phyloP scores from a whole-genome alignment of 371 early-diverging fungal genomes.

The Cladochytrium tenue region DNA sequence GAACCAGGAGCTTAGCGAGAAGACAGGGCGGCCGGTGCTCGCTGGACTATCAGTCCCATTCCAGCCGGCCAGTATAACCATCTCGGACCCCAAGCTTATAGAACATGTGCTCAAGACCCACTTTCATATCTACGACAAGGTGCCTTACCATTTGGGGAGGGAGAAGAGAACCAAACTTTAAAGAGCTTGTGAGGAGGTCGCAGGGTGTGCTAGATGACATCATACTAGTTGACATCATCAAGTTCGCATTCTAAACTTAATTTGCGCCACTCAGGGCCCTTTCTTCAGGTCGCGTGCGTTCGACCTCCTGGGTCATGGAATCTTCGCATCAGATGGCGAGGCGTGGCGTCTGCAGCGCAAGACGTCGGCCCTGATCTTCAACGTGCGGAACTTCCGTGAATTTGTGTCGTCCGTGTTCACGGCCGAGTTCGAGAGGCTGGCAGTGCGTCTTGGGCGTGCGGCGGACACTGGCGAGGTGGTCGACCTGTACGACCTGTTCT shows the following conservation, averaged over 20 bases:
- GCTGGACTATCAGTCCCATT: too few relatives aligned
- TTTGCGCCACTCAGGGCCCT: conserved; percentile 29
- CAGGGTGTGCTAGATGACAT: too few relatives aligned
- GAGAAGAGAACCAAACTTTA: neutral
- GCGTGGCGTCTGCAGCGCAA: conserved; percentile 70
- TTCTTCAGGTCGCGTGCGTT: conserved; percentile 35
- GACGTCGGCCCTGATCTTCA: conserved; percentile 68
- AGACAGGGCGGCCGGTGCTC: too few relatives aligned
- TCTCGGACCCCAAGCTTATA: conserved; percentile 29
- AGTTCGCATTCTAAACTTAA: too few relatives aligned
- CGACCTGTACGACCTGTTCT: conserved; percentile 50
- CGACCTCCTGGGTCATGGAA: too few relatives aligned
- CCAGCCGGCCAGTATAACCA: too few relatives aligned
- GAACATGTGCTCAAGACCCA: conserved; percentile 31
- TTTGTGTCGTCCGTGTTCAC: conserved; percentile 42
- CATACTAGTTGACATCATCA: too few relatives aligned
- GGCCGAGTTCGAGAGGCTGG: conserved; percentile 10
- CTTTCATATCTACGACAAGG: conserved; percentile 40
- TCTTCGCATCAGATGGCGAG: conserved; percentile 68
- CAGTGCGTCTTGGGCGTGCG: conserved; percentile 2
- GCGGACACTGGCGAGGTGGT: too few relatives aligned
- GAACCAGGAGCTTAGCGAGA: too few relatives aligned
- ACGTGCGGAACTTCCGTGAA: conserved; percentile 68
- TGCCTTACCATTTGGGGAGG: conserved; percentile 27
- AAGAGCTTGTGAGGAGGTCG: too few relatives aligned